Percentiles rank a stretch among this genome's conserved stretches.
phyloP scores from a whole-genome alignment of 2,329 filamentous ascomycete species.

The Tolypocladium inflatum region DNA sequence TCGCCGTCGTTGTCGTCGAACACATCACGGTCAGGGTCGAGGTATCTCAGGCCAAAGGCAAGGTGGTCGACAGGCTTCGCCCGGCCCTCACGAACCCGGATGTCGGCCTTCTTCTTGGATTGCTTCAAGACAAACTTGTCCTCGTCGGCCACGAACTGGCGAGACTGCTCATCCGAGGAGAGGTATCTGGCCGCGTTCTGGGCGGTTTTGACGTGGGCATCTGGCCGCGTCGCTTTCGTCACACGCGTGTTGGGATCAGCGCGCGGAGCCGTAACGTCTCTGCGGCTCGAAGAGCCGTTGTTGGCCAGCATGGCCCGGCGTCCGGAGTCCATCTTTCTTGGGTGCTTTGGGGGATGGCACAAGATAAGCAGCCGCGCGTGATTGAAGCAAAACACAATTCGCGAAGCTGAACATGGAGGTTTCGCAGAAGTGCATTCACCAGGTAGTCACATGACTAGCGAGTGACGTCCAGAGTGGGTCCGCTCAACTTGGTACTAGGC shows the following conservation, averaged over 20 bases:
- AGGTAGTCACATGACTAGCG: neutral
- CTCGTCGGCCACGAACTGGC: conserved; percentile 84
- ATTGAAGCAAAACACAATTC: neutral
- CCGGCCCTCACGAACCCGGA: conserved; percentile 82
- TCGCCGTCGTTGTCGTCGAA: conserved; percentile 81
- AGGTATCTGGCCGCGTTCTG: conserved; percentile 35
- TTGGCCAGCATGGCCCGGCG: conserved; percentile 45
- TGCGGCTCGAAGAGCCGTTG: conserved; percentile 29
- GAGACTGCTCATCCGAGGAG: conserved; percentile 68
- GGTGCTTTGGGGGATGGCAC: neutral
- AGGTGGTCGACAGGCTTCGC: conserved; percentile 91
- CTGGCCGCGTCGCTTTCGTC: conserved; percentile 36
- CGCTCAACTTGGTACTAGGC: too few species aligned
- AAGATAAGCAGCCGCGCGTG: neutral
- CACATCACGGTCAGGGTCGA: conserved; percentile 74
- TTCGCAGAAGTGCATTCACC: neutral
- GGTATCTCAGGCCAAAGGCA: conserved; percentile 79
- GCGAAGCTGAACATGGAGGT: neutral
- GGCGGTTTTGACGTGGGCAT: conserved; percentile 13
- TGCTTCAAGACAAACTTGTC: conserved; percentile 94
- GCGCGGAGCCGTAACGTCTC: conserved; percentile 46
- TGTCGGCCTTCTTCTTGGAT: conserved; percentile 95
- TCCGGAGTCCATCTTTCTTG: conserved; percentile 39
- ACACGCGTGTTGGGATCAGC: conserved; percentile 46
- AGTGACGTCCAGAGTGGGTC: neutral